Evolutionary conservation across 352 stramenopile species (phyloP).

Genomic region (Phytophthora sansomeana): DNA sequence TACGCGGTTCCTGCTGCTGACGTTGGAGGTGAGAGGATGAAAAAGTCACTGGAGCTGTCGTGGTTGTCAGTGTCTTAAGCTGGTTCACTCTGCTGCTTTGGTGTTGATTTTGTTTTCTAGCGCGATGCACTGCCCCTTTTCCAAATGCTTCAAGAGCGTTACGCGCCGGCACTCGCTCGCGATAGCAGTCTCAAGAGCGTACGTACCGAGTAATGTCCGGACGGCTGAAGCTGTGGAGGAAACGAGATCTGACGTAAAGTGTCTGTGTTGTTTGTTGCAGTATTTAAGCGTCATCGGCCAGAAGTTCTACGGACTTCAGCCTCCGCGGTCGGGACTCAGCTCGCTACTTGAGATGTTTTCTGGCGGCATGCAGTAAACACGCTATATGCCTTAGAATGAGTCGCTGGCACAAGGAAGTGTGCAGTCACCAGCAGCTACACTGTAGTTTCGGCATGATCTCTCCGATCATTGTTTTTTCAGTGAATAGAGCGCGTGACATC

Average conservation of each 20-base stretch:
- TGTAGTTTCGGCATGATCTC: no score
- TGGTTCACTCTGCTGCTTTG: conserved; percentile 4
- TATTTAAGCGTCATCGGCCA: conserved; percentile 87
- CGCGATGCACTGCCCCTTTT: conserved; percentile 87
- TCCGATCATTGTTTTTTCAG: not conserved
- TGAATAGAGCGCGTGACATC: conserved; percentile 19
- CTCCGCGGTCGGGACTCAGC: conserved; percentile 77
- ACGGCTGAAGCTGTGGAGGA: not conserved
- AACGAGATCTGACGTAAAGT: conserved; percentile 15
- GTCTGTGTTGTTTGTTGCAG: conserved; percentile 39
- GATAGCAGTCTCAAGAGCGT: conserved; percentile 83
- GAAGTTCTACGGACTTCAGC: conserved; percentile 89
- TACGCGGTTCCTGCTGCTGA: conserved; percentile 83
- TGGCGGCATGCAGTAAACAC: conserved; percentile 67
- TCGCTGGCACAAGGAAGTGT: not conserved
- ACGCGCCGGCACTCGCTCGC: conserved; percentile 73
- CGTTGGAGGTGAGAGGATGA: conserved; percentile 65
- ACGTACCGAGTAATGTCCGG: conserved; percentile 31
- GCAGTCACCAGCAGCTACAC: not conserved
- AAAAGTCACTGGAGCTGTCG: not conserved
- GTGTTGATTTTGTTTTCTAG: conserved; percentile 38
- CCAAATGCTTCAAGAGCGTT: conserved; percentile 89
- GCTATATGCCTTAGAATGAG: conserved; percentile 20
- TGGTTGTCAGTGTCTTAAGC: not conserved
- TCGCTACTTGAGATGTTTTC: conserved; percentile 89